Percentiles rank a stretch among this genome's conserved stretches.
phyloP scores from a whole-genome alignment of 768 basidiomycete genomes.

The Lenzites betulinus region DNA sequence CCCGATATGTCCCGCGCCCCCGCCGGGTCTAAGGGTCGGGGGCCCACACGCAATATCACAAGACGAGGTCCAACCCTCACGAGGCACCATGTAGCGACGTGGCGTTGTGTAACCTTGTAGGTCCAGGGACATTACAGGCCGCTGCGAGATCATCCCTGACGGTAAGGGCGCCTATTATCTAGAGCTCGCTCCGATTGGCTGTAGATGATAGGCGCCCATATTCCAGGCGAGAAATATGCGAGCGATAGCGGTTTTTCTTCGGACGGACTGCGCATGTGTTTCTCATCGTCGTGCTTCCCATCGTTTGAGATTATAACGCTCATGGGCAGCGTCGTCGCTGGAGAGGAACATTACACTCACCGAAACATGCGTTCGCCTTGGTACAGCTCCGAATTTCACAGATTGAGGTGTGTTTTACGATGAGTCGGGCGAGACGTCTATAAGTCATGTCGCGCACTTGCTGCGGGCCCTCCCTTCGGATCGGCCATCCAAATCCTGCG shows the following conservation, averaged over 20 bases:
- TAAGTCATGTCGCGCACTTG: conserved; percentile 9
- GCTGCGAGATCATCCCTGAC: not conserved
- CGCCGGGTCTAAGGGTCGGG: conserved; percentile 2
- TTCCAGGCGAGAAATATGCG: not conserved
- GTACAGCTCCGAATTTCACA: conserved; percentile 29
- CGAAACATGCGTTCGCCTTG: conserved; percentile 27
- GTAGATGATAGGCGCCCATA: not conserved
- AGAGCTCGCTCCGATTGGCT: conserved; percentile 8
- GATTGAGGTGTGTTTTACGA: conserved; percentile 22
- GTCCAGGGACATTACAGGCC: conserved; percentile 5
- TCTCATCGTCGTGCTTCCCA: not conserved
- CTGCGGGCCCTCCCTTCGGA: not conserved
- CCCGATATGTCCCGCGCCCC: conserved; percentile 6
- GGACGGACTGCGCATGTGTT: not conserved
- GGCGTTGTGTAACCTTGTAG: conserved; percentile 15
- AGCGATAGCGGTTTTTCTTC: not conserved
- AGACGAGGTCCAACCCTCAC: not conserved
- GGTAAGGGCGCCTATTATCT: not conserved
- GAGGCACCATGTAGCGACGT: conserved; percentile 3
- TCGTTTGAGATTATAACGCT: not conserved
- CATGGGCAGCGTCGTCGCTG: not conserved
- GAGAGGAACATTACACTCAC: conserved; percentile 15
- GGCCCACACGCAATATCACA: conserved; percentile 9
- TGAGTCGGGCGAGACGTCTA: conserved; percentile 18
- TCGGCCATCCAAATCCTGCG: conserved; percentile 27